These are phyloP conservation scores for Rhinocladiella similis DNA, from an alignment of 2,329 filamentous ascomycete species.

Conservation along the genomic window DNA sequence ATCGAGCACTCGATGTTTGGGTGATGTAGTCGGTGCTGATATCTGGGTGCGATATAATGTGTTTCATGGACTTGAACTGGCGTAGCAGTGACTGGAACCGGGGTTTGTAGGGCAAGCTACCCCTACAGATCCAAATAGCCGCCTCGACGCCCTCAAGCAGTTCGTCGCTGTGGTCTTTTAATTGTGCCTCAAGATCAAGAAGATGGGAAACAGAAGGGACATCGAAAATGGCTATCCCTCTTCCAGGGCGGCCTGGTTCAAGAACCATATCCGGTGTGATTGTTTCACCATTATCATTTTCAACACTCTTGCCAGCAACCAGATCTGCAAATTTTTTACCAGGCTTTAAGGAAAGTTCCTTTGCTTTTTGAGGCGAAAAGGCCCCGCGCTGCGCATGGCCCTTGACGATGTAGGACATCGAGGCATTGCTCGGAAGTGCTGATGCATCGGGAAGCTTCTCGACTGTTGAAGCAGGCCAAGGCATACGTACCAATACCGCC, in stretches of 20 bases:
- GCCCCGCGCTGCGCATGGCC: conserved; percentile 75
- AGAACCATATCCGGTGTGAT: conserved; percentile 89
- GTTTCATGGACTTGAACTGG: conserved; percentile 61
- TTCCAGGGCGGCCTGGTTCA: conserved; percentile 64
- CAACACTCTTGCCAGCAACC: conserved; percentile 62
- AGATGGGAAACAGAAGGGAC: conserved; percentile 72
- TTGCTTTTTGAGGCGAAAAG: conserved; percentile 69
- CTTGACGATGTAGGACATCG: conserved; percentile 85
- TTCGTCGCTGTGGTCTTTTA: conserved; percentile 37
- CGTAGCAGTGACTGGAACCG: conserved; percentile 70
- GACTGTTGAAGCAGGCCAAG: conserved; percentile 74
- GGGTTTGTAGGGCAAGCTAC: conserved; percentile 62
- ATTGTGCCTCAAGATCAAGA: conserved; percentile 64
- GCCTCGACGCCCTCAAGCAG: conserved; percentile 67
- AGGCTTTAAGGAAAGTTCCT: conserved; percentile 62
- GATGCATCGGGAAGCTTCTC: conserved; percentile 66
- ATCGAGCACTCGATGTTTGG: conserved; percentile 64
- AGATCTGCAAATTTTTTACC: conserved; percentile 62
- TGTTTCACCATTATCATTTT: conserved; percentile 62
- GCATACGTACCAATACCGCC: conserved; percentile 70
- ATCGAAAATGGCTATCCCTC: conserved; percentile 77
- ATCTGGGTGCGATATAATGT: conserved; percentile 76
- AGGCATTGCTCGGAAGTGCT: conserved; percentile 57
- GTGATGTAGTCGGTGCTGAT: conserved; percentile 73
- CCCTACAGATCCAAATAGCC: conserved; percentile 81